Percentiles rank a stretch among this genome's conserved stretches.
Conservation (phyloP, 352 stramenopile species). For the Thalassiosira hispida region DNA sequence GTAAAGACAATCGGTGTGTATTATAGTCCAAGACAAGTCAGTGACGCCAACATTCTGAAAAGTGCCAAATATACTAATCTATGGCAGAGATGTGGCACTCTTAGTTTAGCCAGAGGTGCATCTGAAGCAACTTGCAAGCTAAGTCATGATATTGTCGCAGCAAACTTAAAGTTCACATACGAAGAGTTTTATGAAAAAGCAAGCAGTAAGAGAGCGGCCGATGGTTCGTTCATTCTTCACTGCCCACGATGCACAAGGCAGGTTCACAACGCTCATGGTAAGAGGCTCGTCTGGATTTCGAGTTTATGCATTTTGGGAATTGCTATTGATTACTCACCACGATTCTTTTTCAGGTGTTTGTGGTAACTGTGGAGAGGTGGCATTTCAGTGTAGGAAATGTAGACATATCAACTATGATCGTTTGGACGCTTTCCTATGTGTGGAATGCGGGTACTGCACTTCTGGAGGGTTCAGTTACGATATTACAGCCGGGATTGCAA, state of each 20-base stretch:
- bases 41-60: constrained; percentile 70
- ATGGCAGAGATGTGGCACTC: constrained; percentile 79
- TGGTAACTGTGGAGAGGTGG: constrained; percentile 88
- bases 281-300: background rate
- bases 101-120: constrained; percentile 72
- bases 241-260: constrained; percentile 87
- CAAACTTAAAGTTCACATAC: constrained; percentile 84
- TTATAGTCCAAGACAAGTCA: constrained; percentile 72
- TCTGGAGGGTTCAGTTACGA: constrained; percentile 85
- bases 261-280: constrained; percentile 87
- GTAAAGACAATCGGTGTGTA: constrained; percentile 76
- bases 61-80: constrained; percentile 60
- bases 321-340: constrained; percentile 6
- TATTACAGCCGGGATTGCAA: constrained; percentile 72
- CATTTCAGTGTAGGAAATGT: constrained; percentile 88
- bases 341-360: constrained; percentile 76
- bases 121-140: constrained; percentile 68
- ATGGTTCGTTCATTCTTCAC: constrained; percentile 79
- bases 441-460: constrained; percentile 89
- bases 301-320: constrained; percentile 1
- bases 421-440: constrained; percentile 88
- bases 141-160: constrained; percentile 65
- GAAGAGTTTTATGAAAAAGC: constrained; percentile 84
- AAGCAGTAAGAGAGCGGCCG: constrained; percentile 55
- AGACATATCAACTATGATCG: constrained; percentile 88